phyloP scores from a whole-genome alignment of 2,329 filamentous ascomycete genomes.

The Clonostachys byssicola region DNA sequence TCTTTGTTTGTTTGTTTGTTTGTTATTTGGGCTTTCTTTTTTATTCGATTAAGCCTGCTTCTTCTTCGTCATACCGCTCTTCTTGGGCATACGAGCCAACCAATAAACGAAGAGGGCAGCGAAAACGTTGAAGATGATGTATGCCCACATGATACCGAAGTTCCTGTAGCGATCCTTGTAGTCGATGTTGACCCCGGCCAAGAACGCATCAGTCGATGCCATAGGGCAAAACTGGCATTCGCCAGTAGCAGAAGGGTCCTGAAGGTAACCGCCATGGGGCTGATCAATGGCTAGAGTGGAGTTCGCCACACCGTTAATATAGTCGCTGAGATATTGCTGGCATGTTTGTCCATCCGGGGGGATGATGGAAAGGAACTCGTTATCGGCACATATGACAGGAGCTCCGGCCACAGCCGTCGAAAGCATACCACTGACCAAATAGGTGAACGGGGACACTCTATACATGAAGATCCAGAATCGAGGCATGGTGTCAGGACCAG shows the following conservation, averaged over 20 bases:
- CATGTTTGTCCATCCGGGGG: slow-evolving; percentile 52
- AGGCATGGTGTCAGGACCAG: slow-evolving; percentile 55
- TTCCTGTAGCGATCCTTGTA: slow-evolving; percentile 65
- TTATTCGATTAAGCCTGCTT: neutral
- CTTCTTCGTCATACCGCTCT: slow-evolving; percentile 5
- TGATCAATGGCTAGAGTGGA: neutral
- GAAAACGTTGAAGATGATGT: slow-evolving; percentile 53
- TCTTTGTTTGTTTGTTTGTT: no score
- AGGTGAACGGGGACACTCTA: slow-evolving; percentile 69
- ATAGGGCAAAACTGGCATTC: slow-evolving; percentile 54
- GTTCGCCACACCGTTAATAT: slow-evolving; percentile 24
- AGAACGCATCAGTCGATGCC: slow-evolving; percentile 44
- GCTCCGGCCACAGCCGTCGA: slow-evolving; percentile 60
- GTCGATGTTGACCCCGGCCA: slow-evolving; percentile 40
- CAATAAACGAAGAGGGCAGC: slow-evolving; percentile 54
- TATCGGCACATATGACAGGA: slow-evolving; percentile 53
- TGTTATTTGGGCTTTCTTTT: no score
- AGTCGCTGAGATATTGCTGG: slow-evolving; percentile 51
- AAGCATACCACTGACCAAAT: slow-evolving; percentile 64
- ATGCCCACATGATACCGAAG: slow-evolving; percentile 59
- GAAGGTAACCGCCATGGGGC: slow-evolving; percentile 42
- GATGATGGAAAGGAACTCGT: slow-evolving; percentile 61
- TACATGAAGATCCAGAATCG: slow-evolving; percentile 79
- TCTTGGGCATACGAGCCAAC: slow-evolving; percentile 43
- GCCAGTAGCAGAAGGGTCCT: slow-evolving; percentile 37